Evolutionary conservation across 2,329 filamentous ascomycete species (phyloP), one percentile per base, ranked within the genome.

Genomic region (Aspergillus eucalypticola): DNA sequence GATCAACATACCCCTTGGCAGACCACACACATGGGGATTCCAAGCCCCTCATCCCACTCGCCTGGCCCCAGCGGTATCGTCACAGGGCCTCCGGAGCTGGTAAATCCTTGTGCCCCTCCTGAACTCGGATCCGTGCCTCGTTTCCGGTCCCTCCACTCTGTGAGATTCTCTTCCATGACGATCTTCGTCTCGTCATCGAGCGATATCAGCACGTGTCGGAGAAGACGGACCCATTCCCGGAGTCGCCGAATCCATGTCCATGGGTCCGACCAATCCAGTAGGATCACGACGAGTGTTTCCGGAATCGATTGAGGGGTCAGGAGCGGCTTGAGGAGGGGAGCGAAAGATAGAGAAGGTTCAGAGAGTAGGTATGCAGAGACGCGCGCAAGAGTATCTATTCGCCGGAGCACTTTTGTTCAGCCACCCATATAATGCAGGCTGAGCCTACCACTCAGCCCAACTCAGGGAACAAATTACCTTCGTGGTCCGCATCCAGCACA

Each of bases 261-360:
- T 13, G 95, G 95, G 72, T 95, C 88, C 60, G 90, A 89, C 95
- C 95, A 99, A 79, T 97, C 93, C 46, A 99, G 83, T n/a, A 99
- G 81, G 69, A 99, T 88, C 63, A 96, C 90, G 64, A 98, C 85
- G 62, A 96, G 84, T 50, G 91, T 96, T 74, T 96, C 90, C 29
- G 91, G 88, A 72, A 96, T 90, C 6, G 91, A 89, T 75, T 91
- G 86, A 46, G 91, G 88, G 17, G 90, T 96, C 62, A 97, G 84
- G 54, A 96, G 89, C 23, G 93, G 92, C 67, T 88, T 88, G 62
- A 97, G 83, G 58, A 97, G 87, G 32, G 90, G 88, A 42, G 90
- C 88, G 75, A 96, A 96, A 17, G 91, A 86, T 51, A 88, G 86
- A 29, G 91, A 93, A 2, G 93, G 91, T 67, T 88, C 91, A n/a